Evolutionary conservation across 768 basidiomycete species (phyloP).

Genomic region (button mushroom (Agaricus bisporus)): DNA sequence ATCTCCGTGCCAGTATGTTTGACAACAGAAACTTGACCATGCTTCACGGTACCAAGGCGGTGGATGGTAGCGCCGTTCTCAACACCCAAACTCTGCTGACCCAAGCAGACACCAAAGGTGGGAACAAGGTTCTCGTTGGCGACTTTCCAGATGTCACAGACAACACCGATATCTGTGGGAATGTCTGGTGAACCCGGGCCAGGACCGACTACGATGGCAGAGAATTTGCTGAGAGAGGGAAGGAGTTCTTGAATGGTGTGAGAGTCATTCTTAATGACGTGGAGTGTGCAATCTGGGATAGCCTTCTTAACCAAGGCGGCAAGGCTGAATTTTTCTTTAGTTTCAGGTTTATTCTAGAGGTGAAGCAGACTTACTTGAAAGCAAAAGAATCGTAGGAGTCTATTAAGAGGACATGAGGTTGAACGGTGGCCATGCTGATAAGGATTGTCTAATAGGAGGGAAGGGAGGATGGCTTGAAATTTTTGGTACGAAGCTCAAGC

Average conservation of each 20-base stretch:
- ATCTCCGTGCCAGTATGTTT: conserved; percentile 52
- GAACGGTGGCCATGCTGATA: conserved; percentile 26
- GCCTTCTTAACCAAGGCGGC: conserved; percentile 62
- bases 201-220: conserved; percentile 69
- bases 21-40: conserved; percentile 53
- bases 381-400: conserved; percentile 89
- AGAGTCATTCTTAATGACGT: conserved; percentile 72
- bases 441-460: background rate
- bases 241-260: conserved; percentile 44
- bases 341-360: background rate
- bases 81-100: conserved; percentile 68
- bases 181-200: conserved; percentile 75
- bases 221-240: conserved; percentile 52
- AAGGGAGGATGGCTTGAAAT: background rate
- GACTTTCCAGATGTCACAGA: conserved; percentile 67
- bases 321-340: conserved; percentile 37
- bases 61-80: conserved; percentile 59
- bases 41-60: conserved; percentile 31
- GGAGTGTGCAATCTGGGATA: conserved; percentile 53
- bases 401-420: conserved; percentile 59
- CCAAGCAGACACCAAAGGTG: conserved; percentile 80
- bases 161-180: conserved; percentile 57
- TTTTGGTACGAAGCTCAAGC: too few relatives aligned
- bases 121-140: conserved; percentile 48
- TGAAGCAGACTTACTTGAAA: conserved; percentile 54